Percentiles rank a stretch among this genome's conserved stretches.
Conservation (phyloP, 805 yeast species). For the Candida boidinii region DNA sequence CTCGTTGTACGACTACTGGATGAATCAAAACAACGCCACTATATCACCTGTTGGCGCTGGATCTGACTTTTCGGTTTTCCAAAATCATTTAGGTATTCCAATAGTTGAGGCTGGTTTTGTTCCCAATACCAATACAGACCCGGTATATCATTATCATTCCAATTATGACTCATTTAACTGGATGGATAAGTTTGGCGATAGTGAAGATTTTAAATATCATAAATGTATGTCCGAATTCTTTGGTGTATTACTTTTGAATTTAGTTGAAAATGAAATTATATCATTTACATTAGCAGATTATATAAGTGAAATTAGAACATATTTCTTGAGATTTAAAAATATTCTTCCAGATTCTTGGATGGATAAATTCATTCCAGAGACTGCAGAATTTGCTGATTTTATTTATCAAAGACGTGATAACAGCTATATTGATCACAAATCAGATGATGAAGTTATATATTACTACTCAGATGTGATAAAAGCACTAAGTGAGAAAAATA, state of each 20-base stretch:
- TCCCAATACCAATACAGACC: slow-evolving; percentile 29
- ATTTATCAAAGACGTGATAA: no score
- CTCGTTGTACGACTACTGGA: slow-evolving; percentile 44
- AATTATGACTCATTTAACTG: slow-evolving; percentile 50
- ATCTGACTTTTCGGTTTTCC: slow-evolving; percentile 51
- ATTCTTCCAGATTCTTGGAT: slow-evolving; percentile 25
- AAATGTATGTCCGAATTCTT: slow-evolving; percentile 49
- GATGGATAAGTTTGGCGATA: slow-evolving; percentile 43
- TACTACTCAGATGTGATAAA: not conserved
- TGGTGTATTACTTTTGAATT: slow-evolving; percentile 44
- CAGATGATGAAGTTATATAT: slow-evolving; percentile 4
- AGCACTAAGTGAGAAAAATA: not conserved
- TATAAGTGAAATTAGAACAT: slow-evolving; percentile 29
- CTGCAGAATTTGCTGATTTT: not conserved
- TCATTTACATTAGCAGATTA: slow-evolving; percentile 39
- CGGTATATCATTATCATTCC: slow-evolving; percentile 51
- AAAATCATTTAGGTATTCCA: slow-evolving; percentile 61
- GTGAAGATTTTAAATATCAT: slow-evolving; percentile 42
- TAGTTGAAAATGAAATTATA: slow-evolving; percentile 52
- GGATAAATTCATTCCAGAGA: slow-evolving; percentile 6
- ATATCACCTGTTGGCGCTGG: slow-evolving; percentile 39
- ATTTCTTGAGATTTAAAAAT: slow-evolving; percentile 22
- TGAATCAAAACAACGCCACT: slow-evolving; percentile 23
- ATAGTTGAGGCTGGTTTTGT: slow-evolving; percentile 41
- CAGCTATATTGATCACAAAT: slow-evolving; percentile 14